Evolutionary conservation across 768 basidiomycete genomes (phyloP), one percentile per base, ranked within the genome.

Genomic region (Hortiboletus campestris): DNA sequence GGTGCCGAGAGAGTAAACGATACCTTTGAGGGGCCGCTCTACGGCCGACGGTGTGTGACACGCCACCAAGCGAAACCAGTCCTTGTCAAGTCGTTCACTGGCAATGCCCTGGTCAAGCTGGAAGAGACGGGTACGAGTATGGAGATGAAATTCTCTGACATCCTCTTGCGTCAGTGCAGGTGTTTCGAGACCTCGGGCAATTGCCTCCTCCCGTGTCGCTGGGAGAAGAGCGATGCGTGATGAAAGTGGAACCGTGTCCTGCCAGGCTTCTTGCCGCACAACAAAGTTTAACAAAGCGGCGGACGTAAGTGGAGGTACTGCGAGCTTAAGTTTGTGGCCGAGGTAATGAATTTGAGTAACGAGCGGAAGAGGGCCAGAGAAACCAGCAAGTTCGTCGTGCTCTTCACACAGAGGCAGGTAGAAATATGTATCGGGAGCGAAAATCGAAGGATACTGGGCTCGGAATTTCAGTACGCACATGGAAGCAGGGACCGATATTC

Each of bases 41-140:
- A 63, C 62, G 22, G 65, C 59, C 65, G 70, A 74, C 5, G 74
- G 68, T 48, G 79, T 70, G 53, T 75, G 65, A 48, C 80, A 81
- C 9, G 70, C 66, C 5, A 76, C 77, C 22, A 79, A 59, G 35
- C 81, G 75, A 58, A 69, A 74, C 81, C 81, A 83, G 51, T 80
- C 80, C 43, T 63, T 63, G 59, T 83, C 82, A 55, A 77, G 74
- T 20, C 56, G 60, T 36, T 57, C 53, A 38, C 77, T 75, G 29
- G 51, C 9, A 11, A 38, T 36, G n/a, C 58, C 65, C 11, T 54
- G 60, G 17, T 43, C 12, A 32, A 59, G 58, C 11, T 62, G 60
- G 34, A 71, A 67, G 44, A 67, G 66, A 46, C 56, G 66, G 25
- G 75, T 74, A 4, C 78, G 77, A 38, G 69, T 74, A 20, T 60